Evolutionary conservation across 2,329 filamentous ascomycete genomes (phyloP).

Genomic region (Fusarium mangiferae): DNA sequence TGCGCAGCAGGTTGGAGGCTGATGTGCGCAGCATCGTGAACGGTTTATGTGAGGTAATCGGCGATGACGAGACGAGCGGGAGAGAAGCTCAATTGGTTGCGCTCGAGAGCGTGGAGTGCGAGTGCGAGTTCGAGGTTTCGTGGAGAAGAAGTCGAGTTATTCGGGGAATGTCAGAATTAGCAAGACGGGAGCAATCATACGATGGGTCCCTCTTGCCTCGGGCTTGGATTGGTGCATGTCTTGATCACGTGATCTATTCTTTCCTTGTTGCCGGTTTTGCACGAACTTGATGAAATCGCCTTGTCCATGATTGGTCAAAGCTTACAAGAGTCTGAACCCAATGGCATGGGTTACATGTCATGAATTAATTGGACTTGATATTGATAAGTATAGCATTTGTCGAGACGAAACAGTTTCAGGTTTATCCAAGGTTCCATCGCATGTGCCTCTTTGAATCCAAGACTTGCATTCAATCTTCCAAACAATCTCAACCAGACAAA

Average conservation of each 20-base stretch:
- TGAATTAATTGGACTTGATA: not conserved
- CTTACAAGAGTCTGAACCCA: not conserved
- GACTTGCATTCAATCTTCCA: not conserved
- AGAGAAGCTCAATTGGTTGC: conserved; percentile 49
- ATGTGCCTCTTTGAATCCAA: not conserved
- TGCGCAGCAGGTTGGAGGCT: conserved; percentile 64
- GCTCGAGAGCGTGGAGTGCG: conserved; percentile 42
- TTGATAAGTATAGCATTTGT: not conserved
- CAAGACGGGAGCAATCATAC: conserved; percentile 44
- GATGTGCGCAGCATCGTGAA: conserved; percentile 65
- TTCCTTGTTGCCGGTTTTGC: conserved; percentile 34
- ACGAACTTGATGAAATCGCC: conserved; percentile 30
- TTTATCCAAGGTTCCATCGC: not conserved
- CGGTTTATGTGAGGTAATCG: conserved; percentile 28
- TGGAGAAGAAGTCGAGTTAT: conserved; percentile 41
- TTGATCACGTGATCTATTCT: not conserved
- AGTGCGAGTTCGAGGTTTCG: conserved; percentile 34
- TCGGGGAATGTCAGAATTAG: conserved; percentile 37
- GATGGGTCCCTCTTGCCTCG: conserved; percentile 37
- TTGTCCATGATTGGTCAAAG: conserved; percentile 18
- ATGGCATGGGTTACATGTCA: not conserved
- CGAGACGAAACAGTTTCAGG: not conserved
- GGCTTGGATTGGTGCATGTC: conserved; percentile 20
- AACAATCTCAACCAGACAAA: not conserved
- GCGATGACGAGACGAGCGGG: conserved; percentile 14